Evolutionary conservation across 139 green algal species (phyloP), one percentile per base, ranked within the genome.

Genomic region (Chlamydomonas incerta): DNA sequence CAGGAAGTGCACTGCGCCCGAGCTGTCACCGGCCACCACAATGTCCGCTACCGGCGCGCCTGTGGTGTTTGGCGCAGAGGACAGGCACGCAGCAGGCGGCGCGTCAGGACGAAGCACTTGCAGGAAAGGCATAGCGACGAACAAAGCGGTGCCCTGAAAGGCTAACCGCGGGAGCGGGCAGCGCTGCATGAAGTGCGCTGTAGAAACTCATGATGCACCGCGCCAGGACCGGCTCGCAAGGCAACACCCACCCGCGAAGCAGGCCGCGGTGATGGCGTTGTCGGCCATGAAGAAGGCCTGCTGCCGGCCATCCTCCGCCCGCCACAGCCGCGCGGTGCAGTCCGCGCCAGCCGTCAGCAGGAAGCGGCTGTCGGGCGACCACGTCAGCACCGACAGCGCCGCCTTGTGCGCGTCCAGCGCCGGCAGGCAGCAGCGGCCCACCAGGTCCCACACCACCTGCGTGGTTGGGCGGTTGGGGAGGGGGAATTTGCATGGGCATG

Each of bases 1-100:
- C 41, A 97, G 70, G 71, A 96, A 96, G 79, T 96, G 94, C 33
- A 96, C 88, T 0, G 77, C 62, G 34, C 95, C 95, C 18, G 85
- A 90, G 29, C 93, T 91, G 47, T 93, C 92, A 5, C 92, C 93
- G 18, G 81, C 88, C 11, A 94, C 74, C 37, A 97, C 20, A 20
- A 90, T 92, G 71, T 95, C 85, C 6, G 77, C 26, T 2, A 70
- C 33, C 31, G 72, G 71, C 26, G 37, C 23, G 33, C 58, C 85
- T 81, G 66, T 10, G 65, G 50, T 28, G 28, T 35, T 31, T n/a
- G n/a, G n/a, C n/a, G n/a, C n/a, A n/a, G n/a, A n/a, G n/a, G n/a
- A n/a, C n/a, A n/a, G n/a, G n/a, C n/a, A n/a, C n/a, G n/a, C n/a
- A n/a, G n/a, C n/a, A n/a, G n/a, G n/a, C n/a, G n/a, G n/a, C n/a